Evolutionary conservation across 805 yeast species (phyloP).

Genomic region (Monosporozyma siamensis): DNA sequence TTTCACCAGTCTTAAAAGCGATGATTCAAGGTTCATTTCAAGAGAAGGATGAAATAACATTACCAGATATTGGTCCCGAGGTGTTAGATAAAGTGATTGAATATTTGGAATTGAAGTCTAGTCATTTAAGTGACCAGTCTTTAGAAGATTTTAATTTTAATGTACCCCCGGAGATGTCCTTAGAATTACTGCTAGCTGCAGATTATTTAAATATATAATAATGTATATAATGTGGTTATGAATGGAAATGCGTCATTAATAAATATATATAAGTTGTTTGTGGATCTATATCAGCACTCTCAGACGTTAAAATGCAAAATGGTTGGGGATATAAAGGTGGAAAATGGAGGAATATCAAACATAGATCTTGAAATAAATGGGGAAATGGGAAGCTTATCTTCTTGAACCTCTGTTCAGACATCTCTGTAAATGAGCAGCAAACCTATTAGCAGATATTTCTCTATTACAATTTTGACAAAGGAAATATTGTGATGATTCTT

Average conservation of each 20-base stretch:
- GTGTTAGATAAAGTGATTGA: conserved; percentile 75
- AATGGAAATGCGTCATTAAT: background rate
- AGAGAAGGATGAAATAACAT: conserved; percentile 49
- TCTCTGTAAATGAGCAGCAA: conserved; percentile 87
- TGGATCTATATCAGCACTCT: too few species aligned
- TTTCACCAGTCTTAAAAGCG: conserved; percentile 53
- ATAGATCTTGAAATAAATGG: too few species aligned
- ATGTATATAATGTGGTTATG: background rate
- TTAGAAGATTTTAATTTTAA: conserved; percentile 62
- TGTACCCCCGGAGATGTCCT: conserved; percentile 87
- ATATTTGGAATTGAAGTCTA: conserved; percentile 65
- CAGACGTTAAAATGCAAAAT: background rate
- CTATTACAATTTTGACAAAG: conserved; percentile 75
- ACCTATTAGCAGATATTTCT: conserved; percentile 81
- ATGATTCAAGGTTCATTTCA: conserved; percentile 49
- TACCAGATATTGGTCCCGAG: conserved; percentile 59
- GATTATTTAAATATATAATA: conserved; percentile 43
- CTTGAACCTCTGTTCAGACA: conserved; percentile 69
- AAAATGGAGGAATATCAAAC: background rate
- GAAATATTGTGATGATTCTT: conserved; percentile 43
- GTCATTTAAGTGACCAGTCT: conserved; percentile 37
- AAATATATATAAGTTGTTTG: too few species aligned
- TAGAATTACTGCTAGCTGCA: conserved; percentile 86
- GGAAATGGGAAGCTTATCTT: conserved; percentile 19
- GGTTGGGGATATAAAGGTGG: background rate